phyloP scores from a whole-genome alignment of 1,284 basidiomycete species.

The Ustilago shanxiensis region DNA sequence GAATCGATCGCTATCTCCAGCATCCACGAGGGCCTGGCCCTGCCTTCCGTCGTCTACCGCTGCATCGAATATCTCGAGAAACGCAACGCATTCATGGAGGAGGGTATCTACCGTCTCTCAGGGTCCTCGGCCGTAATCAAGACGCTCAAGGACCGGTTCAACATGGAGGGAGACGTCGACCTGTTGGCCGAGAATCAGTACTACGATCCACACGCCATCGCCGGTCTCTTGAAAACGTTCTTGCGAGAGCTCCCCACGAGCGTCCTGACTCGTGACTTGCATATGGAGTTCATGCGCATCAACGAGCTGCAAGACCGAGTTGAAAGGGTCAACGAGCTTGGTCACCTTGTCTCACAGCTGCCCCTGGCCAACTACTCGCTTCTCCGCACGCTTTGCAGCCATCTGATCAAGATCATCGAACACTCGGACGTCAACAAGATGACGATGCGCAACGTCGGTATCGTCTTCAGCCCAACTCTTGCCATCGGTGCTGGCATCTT shows the following conservation, averaged over 20 bases:
- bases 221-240: slow-evolving; percentile 67
- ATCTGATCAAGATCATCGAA: slow-evolving; percentile 93
- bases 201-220: slow-evolving; percentile 66
- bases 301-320: slow-evolving; percentile 85
- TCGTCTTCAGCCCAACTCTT: slow-evolving; percentile 77
- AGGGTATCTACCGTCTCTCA: slow-evolving; percentile 91
- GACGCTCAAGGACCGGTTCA: slow-evolving; percentile 90
- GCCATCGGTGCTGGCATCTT: slow-evolving; percentile 66
- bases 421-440: slow-evolving; percentile 94
- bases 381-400: slow-evolving; percentile 91
- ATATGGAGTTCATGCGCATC: slow-evolving; percentile 64
- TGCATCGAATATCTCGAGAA: slow-evolving; percentile 75
- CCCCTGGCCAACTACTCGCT: slow-evolving; percentile 94
- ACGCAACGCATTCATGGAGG: slow-evolving; percentile 92
- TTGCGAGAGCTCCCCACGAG: slow-evolving; percentile 64
- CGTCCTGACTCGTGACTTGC: slow-evolving; percentile 63
- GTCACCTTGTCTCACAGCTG: slow-evolving; percentile 84
- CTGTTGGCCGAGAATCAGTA: slow-evolving; percentile 57
- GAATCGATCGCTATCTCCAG: slow-evolving; percentile 89
- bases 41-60: slow-evolving; percentile 94
- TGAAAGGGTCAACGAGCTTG: slow-evolving; percentile 88
- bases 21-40: slow-evolving; percentile 77
- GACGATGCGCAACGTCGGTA: slow-evolving; percentile 98
- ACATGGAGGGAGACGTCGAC: slow-evolving; percentile 73
- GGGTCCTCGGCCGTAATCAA: slow-evolving; percentile 83